A percentile compares a stretch with the other conserved stretches of the same genome.
phyloP scores from a whole-genome alignment of 2,329 filamentous ascomycete genomes.

The Diaporthe vexans region DNA sequence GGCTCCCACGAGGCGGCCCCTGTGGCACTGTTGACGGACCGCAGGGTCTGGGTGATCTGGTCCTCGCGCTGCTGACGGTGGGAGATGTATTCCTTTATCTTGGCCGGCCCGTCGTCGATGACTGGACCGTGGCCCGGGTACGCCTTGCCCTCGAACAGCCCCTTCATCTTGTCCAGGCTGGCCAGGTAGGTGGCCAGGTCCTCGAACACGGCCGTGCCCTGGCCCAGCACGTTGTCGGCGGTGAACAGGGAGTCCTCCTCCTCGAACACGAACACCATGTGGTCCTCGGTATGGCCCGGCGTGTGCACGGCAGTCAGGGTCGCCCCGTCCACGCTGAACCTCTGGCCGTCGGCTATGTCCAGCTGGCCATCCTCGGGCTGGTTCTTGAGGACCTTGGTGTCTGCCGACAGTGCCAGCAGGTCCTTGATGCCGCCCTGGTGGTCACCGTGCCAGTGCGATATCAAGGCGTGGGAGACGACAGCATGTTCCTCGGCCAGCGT shows the following conservation, averaged over 20 bases:
- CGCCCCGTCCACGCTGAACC: conserved; percentile 65
- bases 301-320: conserved; percentile 74
- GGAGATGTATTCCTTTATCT: conserved; percentile 84
- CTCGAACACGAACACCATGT: conserved; percentile 73
- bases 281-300: conserved; percentile 80
- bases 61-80: conserved; percentile 86
- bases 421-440: conserved; percentile 84
- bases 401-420: conserved; percentile 73
- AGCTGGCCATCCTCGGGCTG: conserved; percentile 58
- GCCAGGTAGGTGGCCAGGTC: conserved; percentile 73
- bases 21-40: conserved; percentile 50
- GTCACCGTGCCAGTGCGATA: conserved; percentile 95
- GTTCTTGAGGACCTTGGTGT: conserved; percentile 73
- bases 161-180: conserved; percentile 72
- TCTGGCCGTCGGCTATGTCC: conserved; percentile 61
- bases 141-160: conserved; percentile 74
- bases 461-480: conserved; percentile 75
- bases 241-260: conserved; percentile 81
- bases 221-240: conserved; percentile 81
- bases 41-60: conserved; percentile 78
- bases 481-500: conserved; percentile 78
- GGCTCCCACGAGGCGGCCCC: conserved; percentile 69
- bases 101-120: conserved; percentile 78
- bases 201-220: conserved; percentile 81
- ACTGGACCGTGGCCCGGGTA: conserved; percentile 92